Conservation (phyloP, 768 basidiomycete species). For the Lentinula boryana region DNA sequence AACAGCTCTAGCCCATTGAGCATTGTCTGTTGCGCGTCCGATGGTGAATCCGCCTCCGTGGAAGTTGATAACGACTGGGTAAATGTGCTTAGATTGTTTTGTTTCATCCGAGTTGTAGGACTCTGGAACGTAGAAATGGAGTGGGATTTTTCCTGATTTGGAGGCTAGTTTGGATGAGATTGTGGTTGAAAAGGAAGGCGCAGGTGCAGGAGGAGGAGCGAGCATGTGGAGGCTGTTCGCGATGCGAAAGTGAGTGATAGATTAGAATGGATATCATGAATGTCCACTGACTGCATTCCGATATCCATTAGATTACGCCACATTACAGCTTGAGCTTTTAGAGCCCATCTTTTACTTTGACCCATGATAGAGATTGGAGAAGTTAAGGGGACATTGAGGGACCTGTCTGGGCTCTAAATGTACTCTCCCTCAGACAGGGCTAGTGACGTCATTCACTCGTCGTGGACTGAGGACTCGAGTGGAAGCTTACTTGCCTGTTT, state of each 20-base stretch:
- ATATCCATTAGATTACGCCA: conserved; percentile 8
- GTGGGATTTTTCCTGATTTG: background rate
- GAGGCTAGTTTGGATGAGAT: background rate
- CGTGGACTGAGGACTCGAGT: too few relatives aligned
- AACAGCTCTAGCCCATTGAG: conserved; percentile 5
- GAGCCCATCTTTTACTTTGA: background rate
- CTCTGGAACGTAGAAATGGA: conserved; percentile 5
- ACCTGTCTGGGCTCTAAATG: background rate
- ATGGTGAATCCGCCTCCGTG: conserved; percentile 7
- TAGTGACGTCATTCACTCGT: background rate
- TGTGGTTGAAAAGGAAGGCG: background rate
- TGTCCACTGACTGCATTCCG: background rate
- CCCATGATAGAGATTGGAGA: background rate
- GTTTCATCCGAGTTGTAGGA: background rate
- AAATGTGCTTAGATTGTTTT: background rate
- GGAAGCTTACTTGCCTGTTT: too few relatives aligned
- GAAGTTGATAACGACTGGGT: conserved; percentile 3
- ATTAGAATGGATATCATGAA: background rate
- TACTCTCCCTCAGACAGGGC: background rate
- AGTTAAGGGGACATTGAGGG: background rate
- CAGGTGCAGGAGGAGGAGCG: conserved; percentile 2
- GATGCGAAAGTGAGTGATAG: background rate
- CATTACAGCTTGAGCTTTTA: conserved; percentile 5
- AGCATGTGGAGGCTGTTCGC: background rate
- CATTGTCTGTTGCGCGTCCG: conserved; percentile 6